Evolutionary conservation across 345 rosid genomes (phyloP).

Genomic region (Pistacia vera): DNA sequence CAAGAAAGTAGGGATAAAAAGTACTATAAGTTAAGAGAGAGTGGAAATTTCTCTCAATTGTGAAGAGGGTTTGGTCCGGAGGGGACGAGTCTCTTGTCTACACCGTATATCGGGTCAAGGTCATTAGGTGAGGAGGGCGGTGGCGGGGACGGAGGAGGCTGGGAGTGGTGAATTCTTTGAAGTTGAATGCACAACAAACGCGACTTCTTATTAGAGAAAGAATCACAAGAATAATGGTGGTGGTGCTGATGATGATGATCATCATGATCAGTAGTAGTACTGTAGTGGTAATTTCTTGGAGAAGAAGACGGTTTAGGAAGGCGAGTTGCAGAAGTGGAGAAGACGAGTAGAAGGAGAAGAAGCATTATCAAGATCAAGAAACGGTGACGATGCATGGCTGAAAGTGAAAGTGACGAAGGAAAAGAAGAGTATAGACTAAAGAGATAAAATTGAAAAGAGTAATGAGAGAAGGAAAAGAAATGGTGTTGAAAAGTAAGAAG

Average conservation of each 20-base stretch:
- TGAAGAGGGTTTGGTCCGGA: conserved; percentile 80
- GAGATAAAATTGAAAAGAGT: too few species aligned
- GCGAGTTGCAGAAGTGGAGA: not conserved
- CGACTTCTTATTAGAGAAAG: conserved; percentile 25
- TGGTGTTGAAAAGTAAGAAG: not conserved
- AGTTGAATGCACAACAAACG: conserved; percentile 47
- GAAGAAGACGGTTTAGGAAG: conserved; percentile 6
- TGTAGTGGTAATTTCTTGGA: conserved; percentile 14
- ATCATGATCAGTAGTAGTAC: too few species aligned
- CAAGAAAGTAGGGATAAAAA: not conserved
- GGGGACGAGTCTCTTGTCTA: conserved; percentile 65
- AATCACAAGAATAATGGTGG: conserved; percentile 33
- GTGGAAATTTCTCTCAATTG: conserved; percentile 36
- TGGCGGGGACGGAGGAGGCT: not conserved
- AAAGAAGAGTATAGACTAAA: not conserved
- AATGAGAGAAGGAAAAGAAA: not conserved
- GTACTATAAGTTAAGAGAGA: not conserved
- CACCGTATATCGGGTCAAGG: conserved; percentile 66
- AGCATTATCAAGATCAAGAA: not conserved
- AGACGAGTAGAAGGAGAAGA: conserved; percentile 12
- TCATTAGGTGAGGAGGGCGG: conserved; percentile 17
- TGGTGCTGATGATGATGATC: not conserved
- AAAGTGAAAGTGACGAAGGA: not conserved
- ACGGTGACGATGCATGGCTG: conserved; percentile 10
- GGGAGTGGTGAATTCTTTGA: conserved; percentile 31